Evolutionary conservation across 2,329 filamentous ascomycete genomes (phyloP), one percentile per base, ranked within the genome.

Genomic region (Akanthomyces muscarius): DNA sequence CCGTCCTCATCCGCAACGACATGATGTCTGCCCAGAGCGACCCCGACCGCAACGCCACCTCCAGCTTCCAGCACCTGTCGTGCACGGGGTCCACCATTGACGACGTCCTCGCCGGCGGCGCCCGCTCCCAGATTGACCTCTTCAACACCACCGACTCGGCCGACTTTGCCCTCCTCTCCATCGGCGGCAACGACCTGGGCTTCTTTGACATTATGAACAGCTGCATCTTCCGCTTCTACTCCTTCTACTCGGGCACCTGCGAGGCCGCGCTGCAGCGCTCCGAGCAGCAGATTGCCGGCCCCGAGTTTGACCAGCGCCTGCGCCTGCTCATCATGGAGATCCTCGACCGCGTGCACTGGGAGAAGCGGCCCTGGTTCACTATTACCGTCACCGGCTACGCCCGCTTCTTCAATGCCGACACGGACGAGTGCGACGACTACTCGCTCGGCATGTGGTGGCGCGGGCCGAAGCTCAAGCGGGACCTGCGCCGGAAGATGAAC

Each of bases 201-300:
- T 81, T 81, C 71, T 81, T 80, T 65, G 75, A 78, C 44, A 77
- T 81, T 23, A 79, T 81, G 69, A 81, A 81, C 66, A 78, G 78
- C 28, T 81, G 80, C 67, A 76, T 82, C 18, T 81, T 81, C 65
- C 75, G 78, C 38, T 81, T 81, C 68, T 81, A 81, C 68, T 77
- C 76, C 66, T 78, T 79, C 69, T 80, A 78, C 70, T 79, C 76
- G 18, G 78, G 78, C 5, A 78, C 78, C 1, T 82, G 79, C 68
- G 74, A 76, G 58, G 64, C 73, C 3, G 77, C 78, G 1, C 72
- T 81, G 1, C 68, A 66, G 8, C 71, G 70, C 7, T 71, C 77
- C 0, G 73, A 75, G 23, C 67, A 69, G 4, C 69, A 71, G 33
- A 68, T 80, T 55, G 70, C 70, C 21, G 68, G 74, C 64, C 67